These are phyloP conservation scores for Cucumis hystrix DNA, from an alignment of 306 rosid genomes.

Conservation along the genomic window DNA sequence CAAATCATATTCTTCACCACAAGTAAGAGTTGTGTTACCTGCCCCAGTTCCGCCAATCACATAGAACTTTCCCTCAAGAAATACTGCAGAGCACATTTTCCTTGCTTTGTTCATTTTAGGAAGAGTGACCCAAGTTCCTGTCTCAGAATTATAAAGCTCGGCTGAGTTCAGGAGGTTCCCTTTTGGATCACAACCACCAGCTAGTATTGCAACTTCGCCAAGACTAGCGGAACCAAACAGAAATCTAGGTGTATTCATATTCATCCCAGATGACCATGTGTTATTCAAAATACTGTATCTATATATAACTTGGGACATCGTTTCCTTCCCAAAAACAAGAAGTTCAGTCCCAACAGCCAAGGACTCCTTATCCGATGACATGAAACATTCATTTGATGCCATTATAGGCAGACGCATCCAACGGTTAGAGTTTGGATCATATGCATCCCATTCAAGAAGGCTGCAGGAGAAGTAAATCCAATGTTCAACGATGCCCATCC, in stretches of 20 bases:
- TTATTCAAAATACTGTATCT: constrained; percentile 53
- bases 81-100: constrained; percentile 55
- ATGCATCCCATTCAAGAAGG: constrained; percentile 55
- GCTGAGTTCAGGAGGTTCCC: constrained; percentile 47
- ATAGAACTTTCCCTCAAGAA: constrained; percentile 55
- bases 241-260: constrained; percentile 52
- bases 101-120: constrained; percentile 51
- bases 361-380: constrained; percentile 61
- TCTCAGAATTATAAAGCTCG: constrained; percentile 62
- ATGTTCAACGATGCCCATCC: constrained; percentile 43
- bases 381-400: constrained; percentile 42
- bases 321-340: constrained; percentile 66
- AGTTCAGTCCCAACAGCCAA: constrained; percentile 74
- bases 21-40: constrained; percentile 19
- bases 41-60: constrained; percentile 54
- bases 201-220: constrained; percentile 53
- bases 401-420: constrained; percentile 56
- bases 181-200: constrained; percentile 50
- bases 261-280: constrained; percentile 37
- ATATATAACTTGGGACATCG: constrained; percentile 28
- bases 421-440: constrained; percentile 35
- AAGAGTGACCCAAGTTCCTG: constrained; percentile 46
- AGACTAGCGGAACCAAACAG: constrained; percentile 67
- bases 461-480: constrained; percentile 77
- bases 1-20: constrained; percentile 61